Evolutionary conservation across 179 eudicot genomes (phyloP), one percentile per base, ranked within the genome.

Genomic region (Silene coronaria): DNA sequence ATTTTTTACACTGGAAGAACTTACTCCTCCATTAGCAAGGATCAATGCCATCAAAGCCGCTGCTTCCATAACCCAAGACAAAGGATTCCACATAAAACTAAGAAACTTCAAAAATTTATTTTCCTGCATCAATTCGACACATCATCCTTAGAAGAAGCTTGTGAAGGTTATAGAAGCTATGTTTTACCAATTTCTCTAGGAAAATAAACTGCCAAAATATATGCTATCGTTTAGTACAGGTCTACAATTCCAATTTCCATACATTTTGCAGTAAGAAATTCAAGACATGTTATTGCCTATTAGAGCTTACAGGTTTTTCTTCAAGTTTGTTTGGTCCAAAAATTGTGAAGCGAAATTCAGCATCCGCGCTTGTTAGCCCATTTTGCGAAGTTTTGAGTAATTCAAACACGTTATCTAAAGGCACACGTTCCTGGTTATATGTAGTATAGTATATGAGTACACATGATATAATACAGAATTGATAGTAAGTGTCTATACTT

Each of bases 271-370:
- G 64, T 22, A 58, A 21, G 7, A 59, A 21, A 26, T 22, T 23
- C 3, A 22, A 58, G 14, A 65, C 30, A 7, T 27, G 64, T 59
- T 63, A 32, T 19, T 34, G 71, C 6, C 70, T 57, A 24, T 27
- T 66, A 73, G 72, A 68, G 76, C 87, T 78, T 83, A 90, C 95
- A 9, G 89, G 78, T 72, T 88, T 90, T 72, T 88, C 95, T 83
- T 86, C 91, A 75, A 90, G 91, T 79, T 84, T 90, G 83, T 90
- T 88, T 67, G 80, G 88, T 63, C 95, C 95, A 83, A 90, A 90
- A 66, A 90, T 85, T 10, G 63, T 74, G 88, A 85, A 74, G 19
- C 95, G 85, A 22, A 63, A 78, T 67, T 83, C 89, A 80, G 87
- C 95, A 81, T 88, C 89, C 73, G 76, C 83, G 71, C 80, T 76